Percentiles rank a stretch among this genome's conserved stretches.
These are phyloP conservation scores for Nicotiana otophora DNA, from an alignment of 257 asterid species.

Conservation along the genomic window DNA sequence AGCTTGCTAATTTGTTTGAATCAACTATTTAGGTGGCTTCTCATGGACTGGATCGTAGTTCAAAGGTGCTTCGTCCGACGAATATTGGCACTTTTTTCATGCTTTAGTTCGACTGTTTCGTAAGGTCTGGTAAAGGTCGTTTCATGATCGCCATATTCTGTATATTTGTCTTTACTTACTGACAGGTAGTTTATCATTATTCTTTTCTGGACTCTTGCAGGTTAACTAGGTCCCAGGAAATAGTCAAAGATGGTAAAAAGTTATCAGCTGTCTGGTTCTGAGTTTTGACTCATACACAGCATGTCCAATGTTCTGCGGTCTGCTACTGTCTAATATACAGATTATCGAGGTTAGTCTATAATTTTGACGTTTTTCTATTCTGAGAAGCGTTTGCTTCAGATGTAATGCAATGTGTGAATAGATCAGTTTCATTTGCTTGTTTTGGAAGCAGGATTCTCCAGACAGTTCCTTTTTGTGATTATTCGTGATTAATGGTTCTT, in stretches of 20 bases:
- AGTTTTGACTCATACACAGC: constrained; percentile 5
- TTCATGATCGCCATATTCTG: neutral
- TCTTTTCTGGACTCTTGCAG: neutral
- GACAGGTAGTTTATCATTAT: neutral
- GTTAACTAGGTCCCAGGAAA: neutral
- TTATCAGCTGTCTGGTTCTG: neutral
- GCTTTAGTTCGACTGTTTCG: constrained; percentile 38
- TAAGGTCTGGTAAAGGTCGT: neutral
- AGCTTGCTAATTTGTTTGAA: neutral
- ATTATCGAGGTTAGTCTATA: neutral
- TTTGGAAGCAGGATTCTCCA: neutral
- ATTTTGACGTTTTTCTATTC: neutral
- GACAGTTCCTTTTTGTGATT: neutral
- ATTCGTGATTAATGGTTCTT: neutral
- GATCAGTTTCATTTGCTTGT: neutral
- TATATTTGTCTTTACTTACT: neutral
- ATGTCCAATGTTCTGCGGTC: neutral
- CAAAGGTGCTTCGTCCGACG: constrained; percentile 83
- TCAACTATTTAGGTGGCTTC: constrained; percentile 69
- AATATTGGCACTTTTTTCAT: constrained; percentile 66
- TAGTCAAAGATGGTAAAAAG: neutral
- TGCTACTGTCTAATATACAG: neutral
- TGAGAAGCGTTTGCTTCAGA: neutral
- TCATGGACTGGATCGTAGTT: constrained; percentile 90
- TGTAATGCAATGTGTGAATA: neutral